Conservation (phyloP, 768 basidiomycete genomes). For the Rhodosporidiobolus odoratus region DNA sequence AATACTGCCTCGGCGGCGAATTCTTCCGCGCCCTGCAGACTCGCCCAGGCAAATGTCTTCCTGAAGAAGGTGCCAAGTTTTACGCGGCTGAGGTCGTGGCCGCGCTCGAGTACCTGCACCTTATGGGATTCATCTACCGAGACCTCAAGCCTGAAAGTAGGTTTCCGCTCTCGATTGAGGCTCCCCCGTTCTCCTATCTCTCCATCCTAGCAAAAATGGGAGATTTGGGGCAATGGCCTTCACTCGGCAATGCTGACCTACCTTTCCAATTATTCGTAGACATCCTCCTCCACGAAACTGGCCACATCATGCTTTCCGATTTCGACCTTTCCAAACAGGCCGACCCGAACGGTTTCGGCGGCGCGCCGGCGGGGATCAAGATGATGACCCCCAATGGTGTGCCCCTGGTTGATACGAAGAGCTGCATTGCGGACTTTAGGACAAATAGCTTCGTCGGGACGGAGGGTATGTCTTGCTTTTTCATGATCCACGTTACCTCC, state of each 20-base stretch:
- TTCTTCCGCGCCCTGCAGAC: slow-evolving; percentile 97
- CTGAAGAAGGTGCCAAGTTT: slow-evolving; percentile 91
- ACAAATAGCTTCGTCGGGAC: slow-evolving; percentile 98
- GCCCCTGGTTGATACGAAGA: slow-evolving; percentile 91
- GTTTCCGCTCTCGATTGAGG: slow-evolving; percentile 62
- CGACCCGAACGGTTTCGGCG: slow-evolving; percentile 61
- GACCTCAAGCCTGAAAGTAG: slow-evolving; percentile 99
- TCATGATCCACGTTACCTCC: background rate
- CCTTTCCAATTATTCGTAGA: slow-evolving; percentile 55
- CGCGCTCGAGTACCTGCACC: slow-evolving; percentile 94
- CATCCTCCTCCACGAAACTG: slow-evolving; percentile 92
- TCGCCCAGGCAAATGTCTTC: slow-evolving; percentile 89
- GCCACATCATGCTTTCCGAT: slow-evolving; percentile 99
- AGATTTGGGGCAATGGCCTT: too few relatives aligned
- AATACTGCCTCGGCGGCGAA: slow-evolving; percentile 98
- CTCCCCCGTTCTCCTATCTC: background rate
- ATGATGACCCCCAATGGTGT: slow-evolving; percentile 80
- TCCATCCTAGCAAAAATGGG: too few relatives aligned
- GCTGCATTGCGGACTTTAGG: slow-evolving; percentile 93
- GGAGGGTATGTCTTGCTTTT: slow-evolving; percentile 61
- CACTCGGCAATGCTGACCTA: background rate
- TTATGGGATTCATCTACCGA: slow-evolving; percentile 98
- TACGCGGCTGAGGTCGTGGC: slow-evolving; percentile 98
- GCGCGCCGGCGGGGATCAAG: slow-evolving; percentile 79
- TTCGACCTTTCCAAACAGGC: slow-evolving; percentile 98